phyloP scores from a whole-genome alignment of 176 grass and related monocot genomes.

The Oryza rufipogon region DNA sequence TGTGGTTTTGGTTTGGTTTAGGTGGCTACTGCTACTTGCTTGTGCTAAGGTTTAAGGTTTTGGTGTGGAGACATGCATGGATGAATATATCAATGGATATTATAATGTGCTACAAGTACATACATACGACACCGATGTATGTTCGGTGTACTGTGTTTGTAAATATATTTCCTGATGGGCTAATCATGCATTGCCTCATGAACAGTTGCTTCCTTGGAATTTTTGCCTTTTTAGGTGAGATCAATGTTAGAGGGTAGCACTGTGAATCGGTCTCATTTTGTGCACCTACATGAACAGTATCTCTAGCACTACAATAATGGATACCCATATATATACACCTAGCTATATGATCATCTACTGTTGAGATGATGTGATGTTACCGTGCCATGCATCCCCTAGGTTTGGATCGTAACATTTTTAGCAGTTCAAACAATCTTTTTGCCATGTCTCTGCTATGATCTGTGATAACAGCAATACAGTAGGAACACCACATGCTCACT shows the following conservation, averaged over 20 bases:
- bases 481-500: background rate
- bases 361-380: conserved; percentile 20
- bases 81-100: background rate
- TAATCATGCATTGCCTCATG: background rate
- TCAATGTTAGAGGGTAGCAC: background rate
- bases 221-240: background rate
- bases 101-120: conserved; percentile 17
- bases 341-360: background rate
- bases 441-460: background rate
- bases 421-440: conserved; percentile 20
- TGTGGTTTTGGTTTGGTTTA: background rate
- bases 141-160: background rate
- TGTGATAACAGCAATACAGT: background rate
- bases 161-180: background rate
- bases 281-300: background rate
- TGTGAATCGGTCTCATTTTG: background rate
- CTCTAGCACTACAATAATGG: background rate
- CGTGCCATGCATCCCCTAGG: conserved; percentile 13
- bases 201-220: background rate
- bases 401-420: background rate
- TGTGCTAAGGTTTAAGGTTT: conserved; percentile 47
- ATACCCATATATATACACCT: background rate
- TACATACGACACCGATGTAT: background rate
- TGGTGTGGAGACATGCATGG: conserved; percentile 16
- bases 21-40: conserved; percentile 28